Base-by-base conservation (phyloP, 805 yeast genomes). In the Starmerella bombicola region DNA sequence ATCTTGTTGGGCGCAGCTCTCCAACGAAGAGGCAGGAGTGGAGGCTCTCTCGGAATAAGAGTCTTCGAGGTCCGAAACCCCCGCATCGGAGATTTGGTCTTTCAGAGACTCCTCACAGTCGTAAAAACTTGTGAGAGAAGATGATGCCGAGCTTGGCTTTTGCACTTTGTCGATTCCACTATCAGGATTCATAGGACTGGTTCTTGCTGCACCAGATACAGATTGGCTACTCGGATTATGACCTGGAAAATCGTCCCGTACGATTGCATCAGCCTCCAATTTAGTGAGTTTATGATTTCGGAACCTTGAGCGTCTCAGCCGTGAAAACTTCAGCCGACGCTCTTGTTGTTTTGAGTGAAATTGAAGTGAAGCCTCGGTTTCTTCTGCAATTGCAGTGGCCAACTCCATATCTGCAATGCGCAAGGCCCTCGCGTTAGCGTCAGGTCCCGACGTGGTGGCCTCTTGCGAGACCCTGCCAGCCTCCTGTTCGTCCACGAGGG, bases 301-400 rank as follows among this genome's bases (percentile, higher is more conserved):
- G 28, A 39, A 39, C 24, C 19, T 26, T 15, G 13, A n/a, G 4
- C 42, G 24, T 5, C 42, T 35, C 16, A 28, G 37, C 18, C 30
- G 37, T 33, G 33, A 33, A 13, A 28, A 28, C 12, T 21, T 13
- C 19, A 18, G 5, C 10, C 32, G 38, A 13, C 28, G 17, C 17
- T 9, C 19, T 9, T 23, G 18, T 6, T 23, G 10, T 12, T 30
- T 12, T 7, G 24, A 8, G 12, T 17, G 35, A 20, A 12, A 7
- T 5, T 16, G 31, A 3, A 41, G 13, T 7, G 21, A 8, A 4
- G 12, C 6, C 10, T 21, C 18, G 22, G 38, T 32, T 8, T 19
- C 19, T 8, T 17, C 22, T 4, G 36, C 45, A 20, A 41, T 33
- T 25, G 31, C 42, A n/a, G 21, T 17, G 18, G 45, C 45, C 22